A percentile compares a stretch with the other conserved stretches of the same genome.
These are phyloP conservation scores for Chrysochromulina parva DNA, from an alignment of 78 protist species.

Conservation along the genomic window DNA sequence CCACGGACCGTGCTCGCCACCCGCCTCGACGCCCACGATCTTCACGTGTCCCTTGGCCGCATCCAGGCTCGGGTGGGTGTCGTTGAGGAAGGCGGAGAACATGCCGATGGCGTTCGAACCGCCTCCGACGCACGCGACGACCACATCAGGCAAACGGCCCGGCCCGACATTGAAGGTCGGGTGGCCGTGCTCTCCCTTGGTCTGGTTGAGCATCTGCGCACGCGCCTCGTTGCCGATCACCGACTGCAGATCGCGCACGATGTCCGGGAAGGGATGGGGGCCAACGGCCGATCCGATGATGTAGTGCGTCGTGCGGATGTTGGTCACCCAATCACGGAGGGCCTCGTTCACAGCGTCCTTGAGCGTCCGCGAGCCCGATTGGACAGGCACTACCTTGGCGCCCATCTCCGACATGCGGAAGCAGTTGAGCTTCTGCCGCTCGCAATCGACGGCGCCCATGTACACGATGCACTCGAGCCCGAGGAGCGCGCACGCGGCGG, in stretches of 20 bases:
- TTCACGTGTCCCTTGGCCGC: slow-evolving; percentile 23
- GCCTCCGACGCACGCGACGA: slow-evolving; percentile 94
- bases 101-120: slow-evolving; percentile 87
- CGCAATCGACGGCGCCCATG: slow-evolving; percentile 71
- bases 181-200: not conserved
- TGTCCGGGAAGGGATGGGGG: slow-evolving; percentile 82
- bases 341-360: slow-evolving; percentile 60
- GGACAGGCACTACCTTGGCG: slow-evolving; percentile 64
- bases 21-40: slow-evolving; percentile 83
- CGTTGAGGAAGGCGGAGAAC: slow-evolving; percentile 70
- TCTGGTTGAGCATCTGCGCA: slow-evolving; percentile 19
- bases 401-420: slow-evolving; percentile 89
- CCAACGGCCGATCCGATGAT: slow-evolving; percentile 88
- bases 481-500: slow-evolving; percentile 82
- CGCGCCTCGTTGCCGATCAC: slow-evolving; percentile 82
- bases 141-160: slow-evolving; percentile 78
- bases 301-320: slow-evolving; percentile 69
- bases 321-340: slow-evolving; percentile 83
- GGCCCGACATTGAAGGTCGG: not conserved
- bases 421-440: slow-evolving; percentile 81
- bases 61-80: not conserved
- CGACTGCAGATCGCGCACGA: slow-evolving; percentile 88
- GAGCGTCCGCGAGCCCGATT: slow-evolving; percentile 29
- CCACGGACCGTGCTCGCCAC: slow-evolving; percentile 38
- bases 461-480: slow-evolving; percentile 73